phyloP scores from a whole-genome alignment of 169 alveolate species.

The Hepatocystis sp. region DNA sequence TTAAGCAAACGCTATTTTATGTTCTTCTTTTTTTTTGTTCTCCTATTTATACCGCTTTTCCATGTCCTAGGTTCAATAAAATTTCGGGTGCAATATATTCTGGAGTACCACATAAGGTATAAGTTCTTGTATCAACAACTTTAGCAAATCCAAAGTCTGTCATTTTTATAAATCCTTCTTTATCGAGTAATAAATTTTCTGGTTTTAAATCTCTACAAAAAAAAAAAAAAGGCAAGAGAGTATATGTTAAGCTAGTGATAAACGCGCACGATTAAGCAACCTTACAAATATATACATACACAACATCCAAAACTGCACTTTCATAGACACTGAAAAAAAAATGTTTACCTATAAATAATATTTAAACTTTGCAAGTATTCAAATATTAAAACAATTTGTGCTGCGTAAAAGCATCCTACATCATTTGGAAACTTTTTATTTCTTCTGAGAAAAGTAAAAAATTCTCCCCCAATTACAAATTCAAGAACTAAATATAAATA shows the following conservation, averaged over 20 bases:
- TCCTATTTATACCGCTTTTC: slow-evolving; percentile 92
- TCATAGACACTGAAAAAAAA: neutral
- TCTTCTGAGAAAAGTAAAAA: slow-evolving; percentile 93
- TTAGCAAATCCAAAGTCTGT: slow-evolving; percentile 99
- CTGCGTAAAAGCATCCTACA: slow-evolving; percentile 95
- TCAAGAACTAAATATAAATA: slow-evolving; percentile 95
- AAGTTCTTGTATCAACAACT: slow-evolving; percentile 96
- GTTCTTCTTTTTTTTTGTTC: too few relatives aligned
- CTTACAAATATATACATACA: slow-evolving; percentile 4
- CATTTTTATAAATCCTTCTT: slow-evolving; percentile 97
- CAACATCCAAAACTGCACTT: neutral
- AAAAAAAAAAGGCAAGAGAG: neutral
- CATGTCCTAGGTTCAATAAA: slow-evolving; percentile 95
- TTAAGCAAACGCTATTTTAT: too few relatives aligned
- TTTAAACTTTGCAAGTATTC: slow-evolving; percentile 96
- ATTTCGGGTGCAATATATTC: slow-evolving; percentile 99
- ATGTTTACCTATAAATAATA: slow-evolving; percentile 90
- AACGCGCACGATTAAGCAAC: neutral
- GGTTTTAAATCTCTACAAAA: slow-evolving; percentile 95
- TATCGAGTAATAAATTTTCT: slow-evolving; percentile 96
- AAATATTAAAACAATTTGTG: slow-evolving; percentile 96
- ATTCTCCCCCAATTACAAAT: slow-evolving; percentile 97
- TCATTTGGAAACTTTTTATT: slow-evolving; percentile 94
- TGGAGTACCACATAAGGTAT: slow-evolving; percentile 99
- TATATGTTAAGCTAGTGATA: too few relatives aligned